These are phyloP conservation scores for Debaryomycetaceae sp. DNA, from an alignment of 1,139 yeast species.

Conservation along the genomic window DNA sequence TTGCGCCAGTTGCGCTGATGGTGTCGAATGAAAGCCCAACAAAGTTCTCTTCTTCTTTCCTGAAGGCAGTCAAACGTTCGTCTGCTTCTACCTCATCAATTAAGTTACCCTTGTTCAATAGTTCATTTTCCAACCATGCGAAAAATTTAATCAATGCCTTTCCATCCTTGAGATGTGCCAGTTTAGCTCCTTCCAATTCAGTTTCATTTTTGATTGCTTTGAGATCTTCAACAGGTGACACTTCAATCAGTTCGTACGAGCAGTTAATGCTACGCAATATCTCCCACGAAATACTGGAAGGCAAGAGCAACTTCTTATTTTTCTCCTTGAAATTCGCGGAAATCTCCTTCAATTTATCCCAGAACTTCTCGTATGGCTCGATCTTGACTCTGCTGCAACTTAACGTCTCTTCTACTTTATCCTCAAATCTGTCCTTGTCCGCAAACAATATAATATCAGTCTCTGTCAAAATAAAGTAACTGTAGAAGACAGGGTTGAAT, in stretches of 20 bases:
- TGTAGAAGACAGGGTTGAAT: conserved; percentile 87
- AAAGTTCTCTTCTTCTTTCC: conserved; percentile 60
- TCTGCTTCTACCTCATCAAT: conserved; percentile 83
- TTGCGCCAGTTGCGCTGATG: conserved; percentile 88
- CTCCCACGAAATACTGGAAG: conserved; percentile 80
- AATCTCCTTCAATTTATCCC: conserved; percentile 46
- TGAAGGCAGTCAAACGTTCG: conserved; percentile 59
- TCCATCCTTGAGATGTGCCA: conserved; percentile 86
- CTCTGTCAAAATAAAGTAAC: conserved; percentile 64
- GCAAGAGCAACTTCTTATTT: conserved; percentile 50
- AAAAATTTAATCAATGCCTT: conserved; percentile 74
- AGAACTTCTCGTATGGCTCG: conserved; percentile 54
- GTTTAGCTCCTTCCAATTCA: conserved; percentile 73
- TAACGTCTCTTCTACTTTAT: conserved; percentile 31
- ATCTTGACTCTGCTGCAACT: conserved; percentile 40
- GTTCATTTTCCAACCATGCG: conserved; percentile 79
- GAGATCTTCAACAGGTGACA: conserved; percentile 65
- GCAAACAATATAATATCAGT: conserved; percentile 53
- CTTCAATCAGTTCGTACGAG: conserved; percentile 40
- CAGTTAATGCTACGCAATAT: conserved; percentile 53
- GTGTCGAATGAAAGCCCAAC: conserved; percentile 88
- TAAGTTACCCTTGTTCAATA: conserved; percentile 51
- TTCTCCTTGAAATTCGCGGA: conserved; percentile 41
- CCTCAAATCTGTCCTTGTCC: conserved; percentile 26
- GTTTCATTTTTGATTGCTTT: conserved; percentile 74